Evolutionary conservation across 768 basidiomycete genomes (phyloP).

Genomic region (Calocybe indica): DNA sequence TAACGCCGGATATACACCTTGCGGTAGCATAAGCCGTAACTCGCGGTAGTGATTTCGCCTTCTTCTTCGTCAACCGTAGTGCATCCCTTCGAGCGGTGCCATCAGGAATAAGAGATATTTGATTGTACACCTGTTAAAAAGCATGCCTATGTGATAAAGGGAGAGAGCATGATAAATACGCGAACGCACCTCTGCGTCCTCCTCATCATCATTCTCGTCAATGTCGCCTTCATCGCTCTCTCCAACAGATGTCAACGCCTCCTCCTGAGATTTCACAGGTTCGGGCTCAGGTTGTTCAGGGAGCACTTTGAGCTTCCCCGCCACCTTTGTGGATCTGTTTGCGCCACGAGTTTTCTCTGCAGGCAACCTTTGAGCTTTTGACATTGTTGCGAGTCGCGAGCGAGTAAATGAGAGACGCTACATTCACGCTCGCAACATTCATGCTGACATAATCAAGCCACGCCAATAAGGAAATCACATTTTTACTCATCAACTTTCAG

Average conservation of each 20-base stretch:
- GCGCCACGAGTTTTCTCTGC: conserved; percentile 65
- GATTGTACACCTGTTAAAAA: conserved; percentile 73
- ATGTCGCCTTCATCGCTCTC: conserved; percentile 74
- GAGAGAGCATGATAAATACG: background rate
- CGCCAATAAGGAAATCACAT: too few relatives aligned
- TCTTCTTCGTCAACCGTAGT: conserved; percentile 85
- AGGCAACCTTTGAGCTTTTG: conserved; percentile 12
- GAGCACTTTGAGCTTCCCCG: conserved; percentile 83
- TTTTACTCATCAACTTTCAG: too few relatives aligned
- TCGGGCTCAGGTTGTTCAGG: conserved; percentile 74
- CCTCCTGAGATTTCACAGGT: conserved; percentile 32
- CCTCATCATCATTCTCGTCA: conserved; percentile 54
- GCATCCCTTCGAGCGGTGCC: conserved; percentile 93
- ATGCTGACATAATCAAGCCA: too few relatives aligned
- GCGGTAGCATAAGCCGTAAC: conserved; percentile 98
- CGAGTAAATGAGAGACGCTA: too few relatives aligned
- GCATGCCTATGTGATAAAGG: too few relatives aligned
- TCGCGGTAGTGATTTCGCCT: conserved; percentile 84
- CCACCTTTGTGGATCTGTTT: conserved; percentile 74
- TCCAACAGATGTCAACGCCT: conserved; percentile 42
- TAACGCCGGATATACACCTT: conserved; percentile 41
- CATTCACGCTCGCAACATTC: too few relatives aligned
- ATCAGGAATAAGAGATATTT: conserved; percentile 89
- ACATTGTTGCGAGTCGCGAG: conserved; percentile 6
- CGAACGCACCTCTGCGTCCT: conserved; percentile 53